A percentile compares a stretch with the other conserved stretches of the same genome.
Evolutionary conservation across 2,329 filamentous ascomycete species (phyloP).

Genomic region (Ceratocystis cubensis): DNA sequence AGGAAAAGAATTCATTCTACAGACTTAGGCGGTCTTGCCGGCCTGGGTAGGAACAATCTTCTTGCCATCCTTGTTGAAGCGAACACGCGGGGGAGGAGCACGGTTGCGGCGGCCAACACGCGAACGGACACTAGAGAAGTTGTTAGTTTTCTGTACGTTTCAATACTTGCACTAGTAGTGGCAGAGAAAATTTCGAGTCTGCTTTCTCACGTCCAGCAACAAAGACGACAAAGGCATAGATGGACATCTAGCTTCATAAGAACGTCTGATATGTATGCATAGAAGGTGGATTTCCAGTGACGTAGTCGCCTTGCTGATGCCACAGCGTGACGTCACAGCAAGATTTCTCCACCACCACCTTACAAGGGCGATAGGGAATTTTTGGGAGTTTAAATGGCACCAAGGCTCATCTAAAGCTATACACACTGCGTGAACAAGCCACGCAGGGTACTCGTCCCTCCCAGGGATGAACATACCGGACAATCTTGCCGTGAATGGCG

Average conservation of each 20-base stretch:
- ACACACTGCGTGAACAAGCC: slow-evolving; percentile 13
- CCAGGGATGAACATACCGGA: slow-evolving; percentile 71
- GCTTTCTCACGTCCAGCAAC: slow-evolving; percentile 1
- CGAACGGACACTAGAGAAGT: slow-evolving; percentile 70
- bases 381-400: slow-evolving; percentile 33
- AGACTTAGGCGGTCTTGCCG: slow-evolving; percentile 42
- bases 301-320: not conserved
- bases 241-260: slow-evolving; percentile 17
- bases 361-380: slow-evolving; percentile 23
- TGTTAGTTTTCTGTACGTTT: slow-evolving; percentile 27
- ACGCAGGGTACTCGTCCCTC: slow-evolving; percentile 46
- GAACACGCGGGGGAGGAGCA: slow-evolving; percentile 88
- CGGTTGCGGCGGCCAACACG: slow-evolving; percentile 96
- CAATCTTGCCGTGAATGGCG: slow-evolving; percentile 99
- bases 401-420: slow-evolving; percentile 44
- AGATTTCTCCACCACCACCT: not conserved
- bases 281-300: not conserved
- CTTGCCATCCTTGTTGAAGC: slow-evolving; percentile 99
- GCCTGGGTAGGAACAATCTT: slow-evolving; percentile 86
- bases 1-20: not conserved
- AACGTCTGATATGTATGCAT: not conserved
- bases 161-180: not conserved
- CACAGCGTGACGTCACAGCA: slow-evolving; percentile 13
- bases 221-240: slow-evolving; percentile 9
- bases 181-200: not conserved